Conservation (phyloP, 495 filamentous ascomycete genomes). For the Hypoxylon trugodes region DNA sequence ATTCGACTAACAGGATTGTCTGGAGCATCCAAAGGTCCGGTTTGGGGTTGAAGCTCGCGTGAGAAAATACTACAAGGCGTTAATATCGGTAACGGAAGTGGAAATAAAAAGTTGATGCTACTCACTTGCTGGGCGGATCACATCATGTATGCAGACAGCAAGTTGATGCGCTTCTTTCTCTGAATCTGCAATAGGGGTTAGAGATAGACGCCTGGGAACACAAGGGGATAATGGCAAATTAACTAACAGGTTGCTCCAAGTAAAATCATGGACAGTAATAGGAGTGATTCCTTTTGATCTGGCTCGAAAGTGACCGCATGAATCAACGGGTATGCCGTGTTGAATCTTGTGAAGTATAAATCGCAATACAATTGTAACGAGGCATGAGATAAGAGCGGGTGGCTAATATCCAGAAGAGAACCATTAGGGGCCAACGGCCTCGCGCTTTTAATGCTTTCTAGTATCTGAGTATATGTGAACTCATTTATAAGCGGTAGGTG, state of each 20-base stretch:
- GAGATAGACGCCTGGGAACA: not conserved
- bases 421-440: slow-evolving; percentile 54
- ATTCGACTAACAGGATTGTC: slow-evolving; percentile 65
- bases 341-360: slow-evolving; percentile 64
- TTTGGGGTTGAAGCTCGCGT: slow-evolving; percentile 54
- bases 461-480: slow-evolving; percentile 48
- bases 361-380: slow-evolving; percentile 62
- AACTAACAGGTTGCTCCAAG: slow-evolving; percentile 61
- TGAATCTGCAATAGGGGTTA: slow-evolving; percentile 37
- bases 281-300: slow-evolving; percentile 52
- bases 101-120: not conserved
- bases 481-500: slow-evolving; percentile 49
- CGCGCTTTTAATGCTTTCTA: slow-evolving; percentile 55
- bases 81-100: not conserved
- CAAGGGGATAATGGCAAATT: not conserved
- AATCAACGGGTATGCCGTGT: slow-evolving; percentile 62
- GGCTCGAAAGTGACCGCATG: slow-evolving; percentile 63
- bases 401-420: slow-evolving; percentile 49
- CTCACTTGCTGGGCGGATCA: slow-evolving; percentile 53
- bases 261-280: slow-evolving; percentile 59
- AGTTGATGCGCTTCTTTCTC: slow-evolving; percentile 63
- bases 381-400: slow-evolving; percentile 56
- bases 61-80: slow-evolving; percentile 45
- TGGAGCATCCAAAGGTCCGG: slow-evolving; percentile 64
- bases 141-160: slow-evolving; percentile 60